These are phyloP conservation scores for Chlamydomonas asymmetrica DNA, from an alignment of 139 green algal species.

Conservation along the genomic window DNA sequence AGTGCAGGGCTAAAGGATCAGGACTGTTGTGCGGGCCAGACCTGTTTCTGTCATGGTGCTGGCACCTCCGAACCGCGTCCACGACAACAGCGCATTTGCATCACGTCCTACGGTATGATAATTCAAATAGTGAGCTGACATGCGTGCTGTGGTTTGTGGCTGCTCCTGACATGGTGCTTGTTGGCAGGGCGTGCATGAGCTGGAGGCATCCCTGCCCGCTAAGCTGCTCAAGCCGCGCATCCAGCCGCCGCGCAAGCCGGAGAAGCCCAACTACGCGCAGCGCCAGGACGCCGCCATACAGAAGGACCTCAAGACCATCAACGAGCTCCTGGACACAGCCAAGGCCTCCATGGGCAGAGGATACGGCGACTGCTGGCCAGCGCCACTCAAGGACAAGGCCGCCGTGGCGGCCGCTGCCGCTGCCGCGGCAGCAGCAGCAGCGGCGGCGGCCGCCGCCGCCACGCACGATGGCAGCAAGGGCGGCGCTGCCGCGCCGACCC, in stretches of 20 bases:
- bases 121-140: no score
- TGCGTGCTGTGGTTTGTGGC: no score
- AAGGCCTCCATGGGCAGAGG: constrained; percentile 51
- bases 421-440: background rate
- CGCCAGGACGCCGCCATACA: constrained; percentile 51
- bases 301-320: constrained; percentile 60
- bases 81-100: background rate
- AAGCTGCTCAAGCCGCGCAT: constrained; percentile 41
- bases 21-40: background rate
- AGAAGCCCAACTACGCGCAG: constrained; percentile 54
- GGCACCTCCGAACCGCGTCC: no score
- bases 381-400: constrained; percentile 34
- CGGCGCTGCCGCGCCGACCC: background rate
- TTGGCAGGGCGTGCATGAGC: constrained; percentile 43
- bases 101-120: no score
- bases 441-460: background rate
- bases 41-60: background rate
- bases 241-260: constrained; percentile 20
- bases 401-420: background rate
- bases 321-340: constrained; percentile 54
- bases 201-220: constrained; percentile 53
- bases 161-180: no score
- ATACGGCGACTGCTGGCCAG: constrained; percentile 66
- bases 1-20: no score
- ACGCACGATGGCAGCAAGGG: background rate